Percentiles rank a stretch among this genome's conserved stretches.
Conservation (phyloP, 441 rosid species). For the Erodium texanum region DNA sequence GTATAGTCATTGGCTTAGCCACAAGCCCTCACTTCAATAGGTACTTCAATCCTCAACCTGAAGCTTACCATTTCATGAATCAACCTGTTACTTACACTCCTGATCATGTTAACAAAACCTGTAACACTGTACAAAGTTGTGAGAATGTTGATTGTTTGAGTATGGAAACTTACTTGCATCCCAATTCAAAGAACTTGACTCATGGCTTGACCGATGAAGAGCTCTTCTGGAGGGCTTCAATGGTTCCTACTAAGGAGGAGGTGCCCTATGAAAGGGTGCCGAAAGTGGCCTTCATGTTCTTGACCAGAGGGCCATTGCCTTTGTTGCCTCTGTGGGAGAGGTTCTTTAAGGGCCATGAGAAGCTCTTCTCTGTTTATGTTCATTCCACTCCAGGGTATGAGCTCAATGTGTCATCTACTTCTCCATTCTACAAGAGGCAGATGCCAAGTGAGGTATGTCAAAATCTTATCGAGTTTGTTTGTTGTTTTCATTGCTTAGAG, state of each 20-base stretch:
- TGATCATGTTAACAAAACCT: neutral
- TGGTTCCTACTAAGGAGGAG: conserved; percentile 52
- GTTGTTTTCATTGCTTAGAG: neutral
- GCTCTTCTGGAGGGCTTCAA: conserved; percentile 80
- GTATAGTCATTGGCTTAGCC: conserved; percentile 66
- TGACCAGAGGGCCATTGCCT: conserved; percentile 80
- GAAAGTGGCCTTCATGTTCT: conserved; percentile 83
- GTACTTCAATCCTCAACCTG: conserved; percentile 45
- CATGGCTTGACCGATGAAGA: conserved; percentile 57
- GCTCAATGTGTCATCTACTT: conserved; percentile 46
- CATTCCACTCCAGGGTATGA: conserved; percentile 51
- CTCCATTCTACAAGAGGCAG: conserved; percentile 60
- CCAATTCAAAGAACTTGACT: neutral
- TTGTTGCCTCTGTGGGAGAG: conserved; percentile 86
- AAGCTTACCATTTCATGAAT: conserved; percentile 23
- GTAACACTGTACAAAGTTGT: neutral
- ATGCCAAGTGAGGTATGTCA: conserved; percentile 64
- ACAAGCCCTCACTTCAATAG: conserved; percentile 61
- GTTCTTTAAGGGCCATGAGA: conserved; percentile 61
- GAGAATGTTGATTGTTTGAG: conserved; percentile 2
- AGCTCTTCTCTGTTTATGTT: conserved; percentile 50
- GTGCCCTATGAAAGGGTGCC: conserved; percentile 61
- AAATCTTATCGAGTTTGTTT: no score
- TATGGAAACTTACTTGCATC: conserved; percentile 1
- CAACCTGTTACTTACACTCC: neutral